A percentile compares a stretch with the other conserved stretches of the same genome.
These are phyloP conservation scores for Ophiocordyceps polyrhachis-furcata DNA, from an alignment of 2,329 filamentous ascomycete species.

Conservation along the genomic window DNA sequence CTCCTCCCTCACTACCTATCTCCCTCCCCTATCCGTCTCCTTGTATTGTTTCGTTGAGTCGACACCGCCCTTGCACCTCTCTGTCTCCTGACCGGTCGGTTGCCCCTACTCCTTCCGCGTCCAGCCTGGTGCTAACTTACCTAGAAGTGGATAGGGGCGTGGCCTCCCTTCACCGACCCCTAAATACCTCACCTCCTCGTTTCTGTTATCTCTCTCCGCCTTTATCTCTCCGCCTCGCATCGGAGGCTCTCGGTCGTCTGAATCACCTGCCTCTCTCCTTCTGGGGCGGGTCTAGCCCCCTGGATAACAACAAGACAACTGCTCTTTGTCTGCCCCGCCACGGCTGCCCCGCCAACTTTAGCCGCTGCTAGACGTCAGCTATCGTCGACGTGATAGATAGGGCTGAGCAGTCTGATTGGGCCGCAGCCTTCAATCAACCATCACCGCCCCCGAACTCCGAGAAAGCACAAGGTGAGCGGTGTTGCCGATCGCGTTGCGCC, in stretches of 20 bases:
- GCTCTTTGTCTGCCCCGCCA: neutral
- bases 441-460: neutral
- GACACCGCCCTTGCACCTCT: neutral
- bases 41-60: neutral
- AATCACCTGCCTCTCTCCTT: neutral
- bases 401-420: neutral
- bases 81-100: neutral
- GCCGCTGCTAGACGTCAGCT: neutral
- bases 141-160: neutral
- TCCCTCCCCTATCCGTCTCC: neutral
- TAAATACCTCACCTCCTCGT: neutral
- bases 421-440: neutral
- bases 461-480: neutral
- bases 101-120: neutral
- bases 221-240: neutral
- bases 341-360: neutral
- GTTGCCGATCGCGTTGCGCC: neutral
- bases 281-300: neutral
- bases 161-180: neutral
- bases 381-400: neutral
- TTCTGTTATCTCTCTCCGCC: too few relatives aligned
- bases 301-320: neutral
- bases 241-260: neutral
- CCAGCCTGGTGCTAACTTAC: neutral
- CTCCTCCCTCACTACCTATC: neutral